Base-by-base conservation (phyloP, 257 asterid species). In the Lavandula angustifolia region DNA sequence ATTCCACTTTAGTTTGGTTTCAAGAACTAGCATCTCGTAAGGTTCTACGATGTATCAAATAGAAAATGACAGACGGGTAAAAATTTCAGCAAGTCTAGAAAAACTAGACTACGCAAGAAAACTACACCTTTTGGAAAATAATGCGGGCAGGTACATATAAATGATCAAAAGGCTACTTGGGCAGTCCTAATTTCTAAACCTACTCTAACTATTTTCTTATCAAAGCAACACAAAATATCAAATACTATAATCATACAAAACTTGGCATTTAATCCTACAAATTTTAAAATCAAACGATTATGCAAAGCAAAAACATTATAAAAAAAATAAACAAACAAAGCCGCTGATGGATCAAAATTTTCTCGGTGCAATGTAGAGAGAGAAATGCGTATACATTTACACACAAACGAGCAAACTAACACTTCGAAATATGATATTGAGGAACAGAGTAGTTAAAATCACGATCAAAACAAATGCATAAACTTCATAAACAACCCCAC, bases 391-490 rank as follows among this genome's bases (percentile, higher is more conserved):
- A 29, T 0, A 5, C 42, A 32, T 31, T 32, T 11, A 32, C 40
- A 12, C 16, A 12, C n/a, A 42, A 53, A 53, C 11, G 38, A 29
- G 40, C 18, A 10, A 31, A 54, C 6, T 9, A 32, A 37, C 1
- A 33, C n/a, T 11, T n/a, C 1, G 16, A 13, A 56, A 16, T 9
- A 13, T 3, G 10, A 40, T 9, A 5, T 3, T n/a, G 52, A 53
- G 53, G 17, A 12, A 40, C 35, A 40, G 42, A 22, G 40, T 27
- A 29, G 6, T 31, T 34, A 64, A 35, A 48, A 49, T 64, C 69
- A 37, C 11, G 38, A 64, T 12, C 6, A 62, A 33, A 7, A 17
- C 47, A 1, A 17, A 64, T 3, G 9, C 35, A 18, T 2, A 17
- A 4, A 54, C 10, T 6, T 40, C 64, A 32, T n/a, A n/a, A 55